phyloP scores from a whole-genome alignment of 1,284 basidiomycete species.

The Schizophyllum amplum region DNA sequence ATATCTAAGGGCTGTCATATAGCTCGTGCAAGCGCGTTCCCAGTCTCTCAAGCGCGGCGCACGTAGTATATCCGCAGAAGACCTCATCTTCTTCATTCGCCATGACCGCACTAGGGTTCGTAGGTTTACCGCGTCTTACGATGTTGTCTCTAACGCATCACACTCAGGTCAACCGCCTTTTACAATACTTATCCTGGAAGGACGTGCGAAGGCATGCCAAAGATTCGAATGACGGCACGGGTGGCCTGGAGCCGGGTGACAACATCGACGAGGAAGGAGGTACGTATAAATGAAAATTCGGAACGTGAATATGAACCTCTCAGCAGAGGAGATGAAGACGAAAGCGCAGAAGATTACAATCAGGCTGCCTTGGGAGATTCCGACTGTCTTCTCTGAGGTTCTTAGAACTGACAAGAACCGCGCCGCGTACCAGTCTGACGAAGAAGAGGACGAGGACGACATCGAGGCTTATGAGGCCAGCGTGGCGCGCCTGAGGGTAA shows the following conservation, averaged over 20 bases:
- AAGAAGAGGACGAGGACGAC: slow-evolving; percentile 94
- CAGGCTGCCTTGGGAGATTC: slow-evolving; percentile 94
- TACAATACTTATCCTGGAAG: slow-evolving; percentile 97
- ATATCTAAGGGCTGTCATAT: not conserved
- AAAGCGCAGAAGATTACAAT: slow-evolving; percentile 93
- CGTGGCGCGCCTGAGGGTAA: slow-evolving; percentile 75
- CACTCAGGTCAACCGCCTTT: slow-evolving; percentile 80
- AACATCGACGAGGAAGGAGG: slow-evolving; percentile 72
- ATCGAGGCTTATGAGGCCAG: slow-evolving; percentile 94
- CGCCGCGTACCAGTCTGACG: slow-evolving; percentile 72
- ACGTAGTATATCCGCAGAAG: slow-evolving; percentile 84
- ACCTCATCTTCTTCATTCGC: slow-evolving; percentile 94
- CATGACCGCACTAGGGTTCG: slow-evolving; percentile 65
- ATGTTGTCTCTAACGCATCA: not conserved
- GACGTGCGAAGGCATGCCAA: slow-evolving; percentile 96
- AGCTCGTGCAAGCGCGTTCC: slow-evolving; percentile 89
- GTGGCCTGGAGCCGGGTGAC: slow-evolving; percentile 61
- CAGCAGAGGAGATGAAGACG: slow-evolving; percentile 67
- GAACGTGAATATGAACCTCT: no score
- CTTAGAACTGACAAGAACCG: slow-evolving; percentile 34
- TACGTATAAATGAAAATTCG: slow-evolving; percentile 62
- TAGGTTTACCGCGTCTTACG: not conserved
- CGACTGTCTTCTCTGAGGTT: slow-evolving; percentile 85
- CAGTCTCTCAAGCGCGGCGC: slow-evolving; percentile 79
- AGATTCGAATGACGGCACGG: slow-evolving; percentile 69